These are phyloP conservation scores for Mycosphaerelloides madeirae DNA, from an alignment of 2,329 filamentous ascomycete species.

Conservation along the genomic window DNA sequence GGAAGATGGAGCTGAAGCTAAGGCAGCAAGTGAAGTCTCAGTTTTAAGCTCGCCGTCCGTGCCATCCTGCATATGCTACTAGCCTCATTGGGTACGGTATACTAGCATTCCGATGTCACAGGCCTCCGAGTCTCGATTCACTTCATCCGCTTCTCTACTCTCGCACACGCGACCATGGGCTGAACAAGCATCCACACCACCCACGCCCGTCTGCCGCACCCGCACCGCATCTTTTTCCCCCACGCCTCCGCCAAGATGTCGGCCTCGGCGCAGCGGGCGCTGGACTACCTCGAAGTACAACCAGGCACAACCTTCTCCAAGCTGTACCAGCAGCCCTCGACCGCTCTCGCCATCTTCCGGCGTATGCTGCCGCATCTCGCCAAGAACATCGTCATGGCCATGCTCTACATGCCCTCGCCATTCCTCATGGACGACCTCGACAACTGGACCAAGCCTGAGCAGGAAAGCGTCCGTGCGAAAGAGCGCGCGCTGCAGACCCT, in stretches of 20 bases:
- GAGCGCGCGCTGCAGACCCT: slow-evolving; percentile 80
- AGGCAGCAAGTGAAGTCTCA: no score
- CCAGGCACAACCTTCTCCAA: slow-evolving; percentile 84
- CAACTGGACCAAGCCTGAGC: slow-evolving; percentile 70
- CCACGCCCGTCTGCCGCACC: slow-evolving; percentile 5
- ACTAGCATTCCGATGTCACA: no score
- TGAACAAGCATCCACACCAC: slow-evolving; percentile 3
- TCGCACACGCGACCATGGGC: slow-evolving; percentile 14
- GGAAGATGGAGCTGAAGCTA: no score
- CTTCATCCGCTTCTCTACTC: slow-evolving; percentile 1
- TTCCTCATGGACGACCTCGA: slow-evolving; percentile 78
- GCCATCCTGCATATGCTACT: no score
- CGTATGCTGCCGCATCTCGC: slow-evolving; percentile 94
- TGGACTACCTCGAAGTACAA: slow-evolving; percentile 90
- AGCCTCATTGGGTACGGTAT: no score
- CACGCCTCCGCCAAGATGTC: slow-evolving; percentile 30
- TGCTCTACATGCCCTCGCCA: slow-evolving; percentile 83
- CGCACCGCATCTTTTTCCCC: slow-evolving; percentile 7
- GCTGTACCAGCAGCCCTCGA: slow-evolving; percentile 93
- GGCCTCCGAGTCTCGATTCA: no score
- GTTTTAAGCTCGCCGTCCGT: no score
- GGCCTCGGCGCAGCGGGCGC: slow-evolving; percentile 55
- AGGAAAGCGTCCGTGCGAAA: slow-evolving; percentile 50
- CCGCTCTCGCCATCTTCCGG: slow-evolving; percentile 89
- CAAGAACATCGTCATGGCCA: slow-evolving; percentile 91